Evolutionary conservation across 1,139 yeast genomes (phyloP).

Genomic region (Nakaseomyces glabratus): DNA sequence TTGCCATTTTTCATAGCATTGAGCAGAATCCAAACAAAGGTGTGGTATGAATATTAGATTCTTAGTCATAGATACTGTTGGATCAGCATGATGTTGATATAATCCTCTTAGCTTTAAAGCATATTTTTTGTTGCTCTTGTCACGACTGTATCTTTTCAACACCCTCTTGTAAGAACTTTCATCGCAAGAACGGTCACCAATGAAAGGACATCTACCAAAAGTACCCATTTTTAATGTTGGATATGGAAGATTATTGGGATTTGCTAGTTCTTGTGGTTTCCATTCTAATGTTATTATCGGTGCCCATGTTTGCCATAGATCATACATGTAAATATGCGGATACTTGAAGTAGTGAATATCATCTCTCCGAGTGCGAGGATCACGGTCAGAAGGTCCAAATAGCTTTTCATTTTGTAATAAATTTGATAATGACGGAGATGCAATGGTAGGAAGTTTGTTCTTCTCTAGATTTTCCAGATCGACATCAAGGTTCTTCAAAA

Average conservation of each 20-base stretch:
- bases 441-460: constrained; percentile 8
- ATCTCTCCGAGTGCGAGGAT: constrained; percentile 74
- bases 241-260: constrained; percentile 32
- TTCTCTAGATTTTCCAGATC: constrained; percentile 28
- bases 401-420: constrained; percentile 76
- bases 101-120: constrained; percentile 27
- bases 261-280: constrained; percentile 34
- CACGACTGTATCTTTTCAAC: constrained; percentile 27
- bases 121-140: constrained; percentile 25
- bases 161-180: constrained; percentile 26
- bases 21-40: constrained; percentile 18
- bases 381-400: constrained; percentile 82
- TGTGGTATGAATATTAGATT: constrained; percentile 20
- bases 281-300: constrained; percentile 84
- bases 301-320: constrained; percentile 65
- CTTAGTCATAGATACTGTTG: constrained; percentile 10
- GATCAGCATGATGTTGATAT: constrained; percentile 27
- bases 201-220: constrained; percentile 69
- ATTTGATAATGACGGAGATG: constrained; percentile 42
- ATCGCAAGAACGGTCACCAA: constrained; percentile 37
- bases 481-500: constrained; percentile 62
- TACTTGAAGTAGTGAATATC: constrained; percentile 75
- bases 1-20: constrained; percentile 16
- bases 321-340: constrained; percentile 74
- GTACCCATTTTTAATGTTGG: constrained; percentile 41